These are phyloP conservation scores for Pseudofabraea citricarpa DNA, from an alignment of 2,329 filamentous ascomycete genomes.

Conservation along the genomic window DNA sequence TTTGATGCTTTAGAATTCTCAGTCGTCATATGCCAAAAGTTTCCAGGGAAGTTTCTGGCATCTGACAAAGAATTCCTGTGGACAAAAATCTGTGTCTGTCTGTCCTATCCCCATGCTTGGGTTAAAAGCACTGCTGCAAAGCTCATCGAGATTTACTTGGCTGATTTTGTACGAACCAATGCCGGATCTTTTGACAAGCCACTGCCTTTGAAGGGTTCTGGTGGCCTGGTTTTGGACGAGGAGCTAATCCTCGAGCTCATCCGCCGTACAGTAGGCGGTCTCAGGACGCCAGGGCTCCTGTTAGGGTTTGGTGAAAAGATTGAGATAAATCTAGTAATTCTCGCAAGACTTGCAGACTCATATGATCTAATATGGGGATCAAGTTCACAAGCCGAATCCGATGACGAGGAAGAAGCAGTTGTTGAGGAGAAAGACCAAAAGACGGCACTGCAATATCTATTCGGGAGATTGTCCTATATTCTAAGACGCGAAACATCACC, in stretches of 20 bases:
- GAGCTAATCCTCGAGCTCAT: slow-evolving; percentile 59
- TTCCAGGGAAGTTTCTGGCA: slow-evolving; percentile 60
- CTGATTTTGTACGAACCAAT: slow-evolving; percentile 67
- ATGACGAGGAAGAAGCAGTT: slow-evolving; percentile 36
- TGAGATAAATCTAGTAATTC: slow-evolving; percentile 76
- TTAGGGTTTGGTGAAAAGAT: slow-evolving; percentile 75
- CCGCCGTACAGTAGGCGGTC: slow-evolving; percentile 41
- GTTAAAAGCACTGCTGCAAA: slow-evolving; percentile 75
- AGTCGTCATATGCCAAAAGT: slow-evolving; percentile 60
- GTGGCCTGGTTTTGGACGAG: slow-evolving; percentile 63
- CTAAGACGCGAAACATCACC: slow-evolving; percentile 70
- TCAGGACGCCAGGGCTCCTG: slow-evolving; percentile 61
- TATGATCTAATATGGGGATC: slow-evolving; percentile 46
- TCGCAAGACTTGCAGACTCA: slow-evolving; percentile 61
- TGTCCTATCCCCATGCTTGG: slow-evolving; percentile 66
- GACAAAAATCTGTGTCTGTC: slow-evolving; percentile 60
- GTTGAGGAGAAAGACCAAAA: slow-evolving; percentile 38
- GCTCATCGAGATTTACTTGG: slow-evolving; percentile 72
- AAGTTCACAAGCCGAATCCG: slow-evolving; percentile 37
- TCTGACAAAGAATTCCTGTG: slow-evolving; percentile 62
- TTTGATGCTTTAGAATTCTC: slow-evolving; percentile 69
- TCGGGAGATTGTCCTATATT: slow-evolving; percentile 72
- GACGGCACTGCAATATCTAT: slow-evolving; percentile 66
- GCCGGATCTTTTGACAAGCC: slow-evolving; percentile 41
- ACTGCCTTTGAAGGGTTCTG: slow-evolving; percentile 62